Evolutionary conservation across 73 alveolate species (phyloP), one percentile per base, ranked within the genome.

Genomic region (Paramecium pentaurelia): DNA sequence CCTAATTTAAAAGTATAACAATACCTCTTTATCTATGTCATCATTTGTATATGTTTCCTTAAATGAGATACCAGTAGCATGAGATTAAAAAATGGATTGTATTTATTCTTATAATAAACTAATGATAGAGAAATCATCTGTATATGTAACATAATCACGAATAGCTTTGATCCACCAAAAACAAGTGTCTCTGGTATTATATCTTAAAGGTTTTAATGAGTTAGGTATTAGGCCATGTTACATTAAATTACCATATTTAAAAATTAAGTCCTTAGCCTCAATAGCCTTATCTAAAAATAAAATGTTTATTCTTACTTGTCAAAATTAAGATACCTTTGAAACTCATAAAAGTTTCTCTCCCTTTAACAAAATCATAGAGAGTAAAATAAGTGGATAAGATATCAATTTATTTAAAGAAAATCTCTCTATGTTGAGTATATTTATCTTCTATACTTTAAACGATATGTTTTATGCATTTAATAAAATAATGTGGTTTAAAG

Each of bases 161-260:
- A 83, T 59, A 1, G 89, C 96, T 68, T 95, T 92, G 9, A 97
- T 58, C 97, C 97, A 98, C 95, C 96, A 98, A 99, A 99, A 97
- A 27, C 99, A 95, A 38, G 99, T 99, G 95, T 98, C 99, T 88
- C 99, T 93, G 5, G 99, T 98, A 92, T 97, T 98, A 75, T 94
- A 98, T 84, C 99, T 95, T 10, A 98, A 85, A 71, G 96, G 96
- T 22, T 96, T 95, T 20, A 80, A 12, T 20, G 91, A 32, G 45
- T 42, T 80, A 38, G 91, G 91, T 1, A 80, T 25, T 12, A 80
- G 16, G 0, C 91, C 91, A 22, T 80, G 30, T 11, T 47, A 12
- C 49, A 80, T 11, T 4, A 32, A 80, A 25, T 80, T 47, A 14
- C 77, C 58, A 80, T 80, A 80, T 10, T 45, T 22, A 18, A 42